phyloP scores from a whole-genome alignment of 1,139 yeast genomes.

The Pichia sp. region DNA sequence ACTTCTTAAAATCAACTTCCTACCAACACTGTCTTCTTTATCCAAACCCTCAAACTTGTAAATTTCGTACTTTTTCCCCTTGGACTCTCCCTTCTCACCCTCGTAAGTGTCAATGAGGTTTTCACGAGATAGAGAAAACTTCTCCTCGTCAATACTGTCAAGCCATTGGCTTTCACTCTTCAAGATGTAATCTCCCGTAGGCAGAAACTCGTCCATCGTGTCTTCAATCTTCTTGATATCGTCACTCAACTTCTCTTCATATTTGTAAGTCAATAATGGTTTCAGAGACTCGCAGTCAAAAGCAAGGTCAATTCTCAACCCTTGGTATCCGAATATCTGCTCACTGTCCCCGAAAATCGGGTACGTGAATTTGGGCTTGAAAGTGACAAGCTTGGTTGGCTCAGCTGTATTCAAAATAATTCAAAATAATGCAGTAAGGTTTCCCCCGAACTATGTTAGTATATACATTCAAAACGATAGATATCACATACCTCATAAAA shows the following conservation, averaged over 20 bases:
- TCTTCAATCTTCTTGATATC: conserved; percentile 47
- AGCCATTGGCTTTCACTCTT: conserved; percentile 67
- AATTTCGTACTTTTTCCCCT: conserved; percentile 28
- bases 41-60: conserved; percentile 35
- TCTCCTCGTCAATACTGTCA: conserved; percentile 43
- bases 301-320: conserved; percentile 48
- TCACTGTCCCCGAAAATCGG: conserved; percentile 93
- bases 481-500: no score
- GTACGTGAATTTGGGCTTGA: conserved; percentile 77
- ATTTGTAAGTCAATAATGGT: conserved; percentile 53
- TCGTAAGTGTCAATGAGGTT: conserved; percentile 15
- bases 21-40: conserved; percentile 31
- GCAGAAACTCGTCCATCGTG: conserved; percentile 52
- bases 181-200: conserved; percentile 45
- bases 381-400: conserved; percentile 36
- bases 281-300: conserved; percentile 49
- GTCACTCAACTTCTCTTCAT: conserved; percentile 39
- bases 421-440: no score
- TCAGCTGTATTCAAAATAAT: no score
- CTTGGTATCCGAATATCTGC: conserved; percentile 77
- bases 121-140: conserved; percentile 44
- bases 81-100: no score
- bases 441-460: no score
- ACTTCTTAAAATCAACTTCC: conserved; percentile 58
- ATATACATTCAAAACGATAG: no score